Evolutionary conservation across 2,329 filamentous ascomycete species (phyloP).

Genomic region (Cercospora berteroae): DNA sequence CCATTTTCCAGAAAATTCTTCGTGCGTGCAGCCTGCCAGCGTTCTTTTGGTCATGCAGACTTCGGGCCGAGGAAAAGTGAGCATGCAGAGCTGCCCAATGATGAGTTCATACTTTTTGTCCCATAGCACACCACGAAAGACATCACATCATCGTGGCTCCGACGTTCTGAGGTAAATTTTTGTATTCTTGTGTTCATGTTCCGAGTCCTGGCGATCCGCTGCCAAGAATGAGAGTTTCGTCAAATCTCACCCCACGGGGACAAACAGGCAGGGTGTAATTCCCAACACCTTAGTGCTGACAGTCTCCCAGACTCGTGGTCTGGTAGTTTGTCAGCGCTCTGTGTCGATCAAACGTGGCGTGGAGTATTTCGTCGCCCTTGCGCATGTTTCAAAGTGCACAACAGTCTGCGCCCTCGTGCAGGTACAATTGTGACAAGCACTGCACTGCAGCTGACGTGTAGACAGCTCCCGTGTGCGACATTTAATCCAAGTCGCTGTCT

Average conservation of each 20-base stretch:
- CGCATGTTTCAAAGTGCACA: neutral
- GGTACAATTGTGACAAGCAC: neutral
- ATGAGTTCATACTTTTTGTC: neutral
- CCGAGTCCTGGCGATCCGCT: neutral
- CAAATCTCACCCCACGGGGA: neutral
- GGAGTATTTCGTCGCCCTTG: conserved; percentile 11
- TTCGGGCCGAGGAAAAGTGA: neutral
- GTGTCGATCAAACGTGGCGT: conserved; percentile 9
- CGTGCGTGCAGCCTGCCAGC: neutral
- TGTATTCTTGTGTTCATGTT: neutral
- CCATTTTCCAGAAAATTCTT: conserved; percentile 5
- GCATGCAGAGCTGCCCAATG: neutral
- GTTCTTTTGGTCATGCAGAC: neutral
- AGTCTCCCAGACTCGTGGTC: neutral
- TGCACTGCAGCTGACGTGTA: neutral
- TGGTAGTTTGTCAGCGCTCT: neutral
- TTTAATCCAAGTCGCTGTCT: conserved; percentile 32
- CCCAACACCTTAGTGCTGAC: neutral
- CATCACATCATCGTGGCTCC: neutral
- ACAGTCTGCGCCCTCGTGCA: conserved; percentile 11
- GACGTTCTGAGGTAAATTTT: neutral
- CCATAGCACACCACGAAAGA: neutral
- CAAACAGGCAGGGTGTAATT: neutral
- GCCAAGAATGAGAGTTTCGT: neutral
- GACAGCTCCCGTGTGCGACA: neutral